Evolutionary conservation across 2,329 filamentous ascomycete genomes (phyloP).

Genomic region (Diaporthe capsici): DNA sequence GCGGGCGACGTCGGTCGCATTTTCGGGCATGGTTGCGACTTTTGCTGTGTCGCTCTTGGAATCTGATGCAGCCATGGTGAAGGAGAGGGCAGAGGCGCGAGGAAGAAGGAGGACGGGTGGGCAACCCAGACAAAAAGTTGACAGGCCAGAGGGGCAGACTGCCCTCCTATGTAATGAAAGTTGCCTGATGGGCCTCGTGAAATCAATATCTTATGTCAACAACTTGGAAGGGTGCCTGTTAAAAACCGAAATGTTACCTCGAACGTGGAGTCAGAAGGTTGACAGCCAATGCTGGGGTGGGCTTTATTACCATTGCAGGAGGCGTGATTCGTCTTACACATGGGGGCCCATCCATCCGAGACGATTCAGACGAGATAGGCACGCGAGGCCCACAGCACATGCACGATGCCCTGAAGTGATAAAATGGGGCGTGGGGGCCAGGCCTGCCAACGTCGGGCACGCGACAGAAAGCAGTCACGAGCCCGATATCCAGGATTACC

Average conservation of each 20-base stretch:
- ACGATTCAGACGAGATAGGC: constrained; percentile 29
- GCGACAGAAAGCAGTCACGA: constrained; percentile 20
- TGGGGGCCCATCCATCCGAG: constrained; percentile 16
- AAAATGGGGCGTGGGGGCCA: constrained; percentile 5
- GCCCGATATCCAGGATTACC: background rate
- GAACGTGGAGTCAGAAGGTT: background rate
- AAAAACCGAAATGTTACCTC: constrained; percentile 14
- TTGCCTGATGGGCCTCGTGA: background rate
- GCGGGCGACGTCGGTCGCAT: constrained; percentile 20
- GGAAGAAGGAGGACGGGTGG: background rate
- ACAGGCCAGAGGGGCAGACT: background rate
- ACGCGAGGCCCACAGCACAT: constrained; percentile 11
- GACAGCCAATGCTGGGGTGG: constrained; percentile 5
- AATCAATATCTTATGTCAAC: background rate
- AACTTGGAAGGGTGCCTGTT: background rate
- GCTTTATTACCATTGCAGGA: constrained; percentile 28
- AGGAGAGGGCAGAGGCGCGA: background rate
- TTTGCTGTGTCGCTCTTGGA: constrained; percentile 23
- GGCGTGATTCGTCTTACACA: constrained; percentile 31
- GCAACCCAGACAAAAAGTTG: background rate
- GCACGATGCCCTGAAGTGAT: constrained; percentile 6
- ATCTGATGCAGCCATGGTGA: constrained; percentile 20
- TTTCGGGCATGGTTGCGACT: constrained; percentile 29
- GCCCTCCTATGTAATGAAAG: constrained; percentile 15
- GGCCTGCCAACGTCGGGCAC: background rate